Base-by-base conservation (phyloP, 495 filamentous ascomycete genomes). In the Collariella sp. region DNA sequence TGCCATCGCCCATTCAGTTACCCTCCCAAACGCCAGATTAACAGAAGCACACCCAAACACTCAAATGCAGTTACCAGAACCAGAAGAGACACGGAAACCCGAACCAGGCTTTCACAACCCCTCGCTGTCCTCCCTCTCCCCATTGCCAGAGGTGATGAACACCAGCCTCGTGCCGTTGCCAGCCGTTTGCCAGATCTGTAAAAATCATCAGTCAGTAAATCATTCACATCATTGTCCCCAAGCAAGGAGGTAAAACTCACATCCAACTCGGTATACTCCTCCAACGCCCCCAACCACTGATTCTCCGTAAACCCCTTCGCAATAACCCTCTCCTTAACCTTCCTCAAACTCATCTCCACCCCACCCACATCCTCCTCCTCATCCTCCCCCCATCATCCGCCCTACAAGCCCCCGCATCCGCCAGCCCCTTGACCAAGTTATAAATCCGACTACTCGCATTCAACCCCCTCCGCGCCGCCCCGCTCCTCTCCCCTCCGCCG, bases 251-350 rank as follows among this genome's bases (percentile, higher is more conserved):
- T 29, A 44, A 44, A 46, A 84, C 90, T 86, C 71, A 98, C 93
- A 73, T 91, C 84, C 50, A 95, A 64, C 55, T 81, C 75, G 7
- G 86, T 82, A 70, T 98, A 98, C 73, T 97, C 93, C 50, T 91
- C 85, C 60, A 98, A 77, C 35, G 89, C 86, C 57, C 79, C 79
- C 46, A 83, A 77, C 70, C 95, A 86, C 66, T 97, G 90, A 71
- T 95, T 87, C 59, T 89, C 86, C 5, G 94, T 97, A 62, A 97
- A 98, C 9, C 94, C 94, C 78, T 95, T 96, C 24, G 89, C 93
- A 58, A 97, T 76, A 24, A 97, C 89, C 39, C 93, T 67, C 65
- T 97, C 90, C 60, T 89, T 78, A 34, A 98, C 87, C 67, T 86
- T 86, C 56, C 84, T 76, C 76, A 98, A 77, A 69, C 84, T 91